phyloP scores from a whole-genome alignment of 1,284 basidiomycete genomes.

The Fomitopsis palustris region DNA sequence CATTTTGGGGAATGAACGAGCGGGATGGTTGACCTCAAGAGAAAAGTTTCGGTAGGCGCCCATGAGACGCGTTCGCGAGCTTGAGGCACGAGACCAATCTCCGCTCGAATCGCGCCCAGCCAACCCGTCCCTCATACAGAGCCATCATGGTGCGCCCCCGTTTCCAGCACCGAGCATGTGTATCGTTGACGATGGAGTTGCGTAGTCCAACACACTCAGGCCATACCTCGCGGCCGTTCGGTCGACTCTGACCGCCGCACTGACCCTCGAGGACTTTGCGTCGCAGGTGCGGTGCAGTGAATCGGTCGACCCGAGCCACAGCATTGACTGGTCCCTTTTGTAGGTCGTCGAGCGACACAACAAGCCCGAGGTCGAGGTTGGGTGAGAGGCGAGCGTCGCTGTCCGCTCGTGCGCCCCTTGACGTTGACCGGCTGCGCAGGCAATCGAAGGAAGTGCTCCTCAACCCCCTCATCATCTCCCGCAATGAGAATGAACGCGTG shows the following conservation, averaged over 20 bases:
- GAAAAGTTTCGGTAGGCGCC: constrained; percentile 19
- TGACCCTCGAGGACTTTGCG: constrained; percentile 96
- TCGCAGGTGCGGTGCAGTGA: constrained; percentile 68
- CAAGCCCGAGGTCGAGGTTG: constrained; percentile 89
- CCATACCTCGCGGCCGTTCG: constrained; percentile 97
- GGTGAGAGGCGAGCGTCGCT: constrained; percentile 41
- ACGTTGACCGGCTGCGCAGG: constrained; percentile 36
- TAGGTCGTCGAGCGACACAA: constrained; percentile 96
- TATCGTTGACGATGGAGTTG: not conserved
- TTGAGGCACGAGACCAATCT: constrained; percentile 20
- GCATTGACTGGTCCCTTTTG: not conserved
- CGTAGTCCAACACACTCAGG: constrained; percentile 77
- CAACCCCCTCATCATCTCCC: constrained; percentile 89
- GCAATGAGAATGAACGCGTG: constrained; percentile 96
- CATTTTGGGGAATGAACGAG: constrained; percentile 37
- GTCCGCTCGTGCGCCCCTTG: not conserved
- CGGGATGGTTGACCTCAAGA: constrained; percentile 9
- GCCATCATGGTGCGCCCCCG: constrained; percentile 39
- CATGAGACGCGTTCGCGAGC: constrained; percentile 15
- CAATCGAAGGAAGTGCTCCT: constrained; percentile 93
- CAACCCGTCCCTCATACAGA: constrained; percentile 15
- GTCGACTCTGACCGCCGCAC: constrained; percentile 93
- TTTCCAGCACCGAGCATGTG: not conserved
- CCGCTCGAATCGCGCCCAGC: constrained; percentile 20
- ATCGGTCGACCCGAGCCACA: not conserved